Evolutionary conservation across 2,329 filamentous ascomycete genomes (phyloP).

Genomic region (Exophiala spinifera): DNA sequence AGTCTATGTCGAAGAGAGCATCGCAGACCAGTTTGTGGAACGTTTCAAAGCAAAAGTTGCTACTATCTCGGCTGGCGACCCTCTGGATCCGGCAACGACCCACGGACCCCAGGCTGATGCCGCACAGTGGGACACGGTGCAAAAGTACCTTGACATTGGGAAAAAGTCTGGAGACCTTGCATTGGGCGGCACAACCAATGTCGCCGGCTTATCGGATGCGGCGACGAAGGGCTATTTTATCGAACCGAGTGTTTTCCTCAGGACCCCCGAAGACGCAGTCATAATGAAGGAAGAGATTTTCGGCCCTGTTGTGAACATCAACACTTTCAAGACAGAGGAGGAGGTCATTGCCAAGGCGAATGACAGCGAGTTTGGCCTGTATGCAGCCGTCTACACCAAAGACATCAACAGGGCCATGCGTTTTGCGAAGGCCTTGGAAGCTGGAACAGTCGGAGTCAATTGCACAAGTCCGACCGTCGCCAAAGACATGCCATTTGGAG

Average conservation of each 20-base stretch:
- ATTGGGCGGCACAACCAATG: conserved; percentile 37
- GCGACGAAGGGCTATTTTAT: conserved; percentile 40
- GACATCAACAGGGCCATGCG: conserved; percentile 28
- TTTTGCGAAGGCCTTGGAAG: conserved; percentile 25
- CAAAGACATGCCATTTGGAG: conserved; percentile 58
- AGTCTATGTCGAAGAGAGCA: conserved; percentile 25
- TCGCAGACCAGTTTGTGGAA: conserved; percentile 29
- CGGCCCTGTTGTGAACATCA: conserved; percentile 52
- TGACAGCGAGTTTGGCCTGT: conserved; percentile 41
- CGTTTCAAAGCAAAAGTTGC: conserved; percentile 36
- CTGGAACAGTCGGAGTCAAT: conserved; percentile 42
- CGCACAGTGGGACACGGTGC: conserved; percentile 43
- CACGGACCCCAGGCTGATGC: conserved; percentile 46
- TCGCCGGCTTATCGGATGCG: conserved; percentile 19
- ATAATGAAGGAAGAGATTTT: conserved; percentile 44
- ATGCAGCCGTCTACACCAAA: conserved; percentile 51
- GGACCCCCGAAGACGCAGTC: conserved; percentile 35
- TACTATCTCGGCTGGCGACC: conserved; percentile 38
- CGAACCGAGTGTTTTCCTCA: conserved; percentile 38
- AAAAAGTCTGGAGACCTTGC: conserved; percentile 40
- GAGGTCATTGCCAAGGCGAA: conserved; percentile 42
- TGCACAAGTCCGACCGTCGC: conserved; percentile 37
- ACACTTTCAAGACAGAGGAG: conserved; percentile 47
- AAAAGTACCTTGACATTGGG: conserved; percentile 42
- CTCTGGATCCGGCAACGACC: conserved; percentile 39